These are phyloP conservation scores for Poteriospumella lacustris DNA, from an alignment of 108 stramenopile species.

Conservation along the genomic window DNA sequence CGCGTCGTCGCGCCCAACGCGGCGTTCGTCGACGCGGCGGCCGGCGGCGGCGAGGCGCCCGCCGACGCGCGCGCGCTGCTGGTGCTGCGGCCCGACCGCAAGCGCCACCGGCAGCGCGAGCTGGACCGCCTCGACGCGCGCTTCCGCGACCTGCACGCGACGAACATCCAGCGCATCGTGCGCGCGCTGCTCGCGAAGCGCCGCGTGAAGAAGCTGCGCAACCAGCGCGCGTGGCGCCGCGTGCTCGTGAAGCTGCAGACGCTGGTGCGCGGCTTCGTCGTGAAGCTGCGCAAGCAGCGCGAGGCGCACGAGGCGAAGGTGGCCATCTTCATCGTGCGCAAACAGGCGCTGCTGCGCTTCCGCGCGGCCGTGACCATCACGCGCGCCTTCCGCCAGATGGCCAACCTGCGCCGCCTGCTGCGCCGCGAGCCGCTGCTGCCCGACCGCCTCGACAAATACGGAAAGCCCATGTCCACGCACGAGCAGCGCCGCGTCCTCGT, in stretches of 20 bases:
- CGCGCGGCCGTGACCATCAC: background rate
- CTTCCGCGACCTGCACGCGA: background rate
- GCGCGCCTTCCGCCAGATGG: background rate
- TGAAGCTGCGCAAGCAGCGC: background rate
- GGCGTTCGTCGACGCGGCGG: background rate
- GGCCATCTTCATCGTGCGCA: background rate
- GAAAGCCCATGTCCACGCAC: background rate
- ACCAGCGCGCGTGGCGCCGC: background rate
- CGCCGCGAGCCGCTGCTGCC: background rate
- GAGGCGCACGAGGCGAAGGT: background rate
- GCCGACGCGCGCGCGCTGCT: background rate
- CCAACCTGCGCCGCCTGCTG: background rate
- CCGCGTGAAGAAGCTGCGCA: background rate
- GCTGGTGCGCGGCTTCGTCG: background rate
- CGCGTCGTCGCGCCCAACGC: background rate
- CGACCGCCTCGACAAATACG: background rate
- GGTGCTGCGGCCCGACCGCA: background rate
- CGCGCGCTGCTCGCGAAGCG: background rate
- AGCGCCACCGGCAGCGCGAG: background rate
- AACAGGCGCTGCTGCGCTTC: background rate
- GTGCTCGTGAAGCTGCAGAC: background rate
- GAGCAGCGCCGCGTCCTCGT: no score
- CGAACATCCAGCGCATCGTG: background rate
- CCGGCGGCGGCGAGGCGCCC: background rate
- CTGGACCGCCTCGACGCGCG: background rate